Conservation (phyloP, 1,284 basidiomycete genomes). For the Tilletiopsis washingtonensis region DNA sequence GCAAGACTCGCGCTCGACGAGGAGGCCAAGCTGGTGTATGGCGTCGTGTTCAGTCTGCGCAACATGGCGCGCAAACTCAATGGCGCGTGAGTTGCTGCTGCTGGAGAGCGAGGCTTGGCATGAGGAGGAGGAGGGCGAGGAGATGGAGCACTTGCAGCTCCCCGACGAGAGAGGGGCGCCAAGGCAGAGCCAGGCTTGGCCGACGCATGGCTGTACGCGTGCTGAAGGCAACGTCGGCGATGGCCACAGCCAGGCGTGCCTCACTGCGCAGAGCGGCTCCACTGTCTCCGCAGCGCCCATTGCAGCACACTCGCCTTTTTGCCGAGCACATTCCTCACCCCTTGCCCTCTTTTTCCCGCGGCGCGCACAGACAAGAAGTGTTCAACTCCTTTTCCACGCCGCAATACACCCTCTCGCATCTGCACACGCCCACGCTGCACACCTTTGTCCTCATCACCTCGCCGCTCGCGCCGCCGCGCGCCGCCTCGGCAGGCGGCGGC, state of each 20-base stretch:
- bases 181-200: no score
- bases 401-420: constrained; percentile 84
- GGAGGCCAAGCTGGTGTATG: constrained; percentile 94
- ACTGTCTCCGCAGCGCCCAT: no score
- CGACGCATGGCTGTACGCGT: no score
- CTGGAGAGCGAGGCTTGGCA: no score
- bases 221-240: no score
- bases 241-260: no score
- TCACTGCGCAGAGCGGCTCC: no score
- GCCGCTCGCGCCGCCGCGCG: constrained; percentile 55
- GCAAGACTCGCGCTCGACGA: constrained; percentile 70
- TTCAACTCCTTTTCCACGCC: constrained; percentile 87
- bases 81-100: background rate
- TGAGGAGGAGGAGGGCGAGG: no score
- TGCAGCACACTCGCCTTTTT: no score
- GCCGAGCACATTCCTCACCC: no score
- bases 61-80: constrained; percentile 88
- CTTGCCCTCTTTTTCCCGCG: constrained; percentile 9
- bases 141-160: no score
- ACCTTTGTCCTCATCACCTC: constrained; percentile 93
- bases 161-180: no score
- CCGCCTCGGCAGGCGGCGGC: constrained; percentile 9
- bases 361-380: constrained; percentile 78
- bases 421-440: constrained; percentile 84
- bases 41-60: constrained; percentile 79